Evolutionary conservation across 306 rosid genomes (phyloP).

Genomic region (Cucurbita moschata): DNA sequence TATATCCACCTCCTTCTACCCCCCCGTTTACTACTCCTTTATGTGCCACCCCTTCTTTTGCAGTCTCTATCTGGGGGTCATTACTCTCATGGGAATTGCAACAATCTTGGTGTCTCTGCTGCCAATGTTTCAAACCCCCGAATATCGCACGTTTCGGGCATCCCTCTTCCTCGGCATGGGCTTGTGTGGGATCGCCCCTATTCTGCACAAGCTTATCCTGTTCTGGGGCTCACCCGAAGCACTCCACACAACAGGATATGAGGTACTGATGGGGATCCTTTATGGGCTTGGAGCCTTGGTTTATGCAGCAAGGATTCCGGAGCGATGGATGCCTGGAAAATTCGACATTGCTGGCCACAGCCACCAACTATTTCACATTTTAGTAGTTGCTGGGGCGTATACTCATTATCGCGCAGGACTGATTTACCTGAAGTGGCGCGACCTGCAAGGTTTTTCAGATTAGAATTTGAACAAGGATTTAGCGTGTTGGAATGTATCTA

Average conservation of each 20-base stretch:
- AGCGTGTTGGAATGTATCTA: neutral
- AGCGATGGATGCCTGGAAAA: conserved; percentile 96
- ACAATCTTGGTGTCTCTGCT: conserved; percentile 59
- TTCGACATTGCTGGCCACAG: conserved; percentile 97
- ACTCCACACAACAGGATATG: conserved; percentile 71
- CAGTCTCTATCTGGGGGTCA: conserved; percentile 70
- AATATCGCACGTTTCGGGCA: conserved; percentile 63
- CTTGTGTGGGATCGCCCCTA: conserved; percentile 54
- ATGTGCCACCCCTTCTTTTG: conserved; percentile 93
- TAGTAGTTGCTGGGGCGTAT: conserved; percentile 90
- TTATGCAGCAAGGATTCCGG: conserved; percentile 87
- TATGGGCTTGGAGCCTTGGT: conserved; percentile 79
- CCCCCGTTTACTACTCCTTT: conserved; percentile 91
- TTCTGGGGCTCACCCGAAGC: conserved; percentile 87
- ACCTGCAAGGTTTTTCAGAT: conserved; percentile 61
- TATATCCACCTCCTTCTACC: conserved; percentile 84
- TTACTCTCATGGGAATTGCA: conserved; percentile 59
- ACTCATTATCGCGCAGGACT: conserved; percentile 84
- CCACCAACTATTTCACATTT: conserved; percentile 76
- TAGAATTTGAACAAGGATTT: neutral
- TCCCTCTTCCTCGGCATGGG: conserved; percentile 85
- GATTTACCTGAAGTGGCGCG: conserved; percentile 92
- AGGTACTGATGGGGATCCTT: conserved; percentile 66
- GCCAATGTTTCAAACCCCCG: conserved; percentile 75
- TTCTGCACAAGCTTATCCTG: conserved; percentile 65